Conservation (phyloP, 805 yeast genomes). For the Jamesozyma gamospora region DNA sequence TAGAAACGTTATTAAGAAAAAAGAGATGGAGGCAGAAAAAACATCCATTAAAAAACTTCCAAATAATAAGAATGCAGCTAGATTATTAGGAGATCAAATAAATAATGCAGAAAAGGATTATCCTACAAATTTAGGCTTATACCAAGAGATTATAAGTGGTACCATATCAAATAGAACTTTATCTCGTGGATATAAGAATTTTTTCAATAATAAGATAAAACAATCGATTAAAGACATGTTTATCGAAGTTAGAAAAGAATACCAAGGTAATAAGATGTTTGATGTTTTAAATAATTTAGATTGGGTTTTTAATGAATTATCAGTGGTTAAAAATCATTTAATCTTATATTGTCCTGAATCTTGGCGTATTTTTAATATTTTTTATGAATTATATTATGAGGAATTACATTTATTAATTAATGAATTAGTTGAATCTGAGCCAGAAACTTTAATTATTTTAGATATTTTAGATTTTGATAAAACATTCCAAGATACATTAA, state of each 20-base stretch:
- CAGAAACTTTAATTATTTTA: constrained; percentile 68
- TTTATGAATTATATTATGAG: constrained; percentile 56
- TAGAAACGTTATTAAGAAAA: constrained; percentile 25
- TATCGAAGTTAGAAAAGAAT: constrained; percentile 44
- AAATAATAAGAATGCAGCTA: constrained; percentile 9
- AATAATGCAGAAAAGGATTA: constrained; percentile 10
- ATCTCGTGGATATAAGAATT: constrained; percentile 50
- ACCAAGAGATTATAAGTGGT: constrained; percentile 34
- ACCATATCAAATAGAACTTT: constrained; percentile 34
- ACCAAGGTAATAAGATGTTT: constrained; percentile 39
- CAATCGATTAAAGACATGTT: constrained; percentile 59
- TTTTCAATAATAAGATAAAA: constrained; percentile 50
- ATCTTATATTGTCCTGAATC: constrained; percentile 51
- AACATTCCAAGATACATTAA: constrained; percentile 47
- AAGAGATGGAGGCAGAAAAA: constrained; percentile 23
- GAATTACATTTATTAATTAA: constrained; percentile 56
- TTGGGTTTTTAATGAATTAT: constrained; percentile 77
- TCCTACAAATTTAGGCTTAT: constrained; percentile 26
- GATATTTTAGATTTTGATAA: constrained; percentile 70
- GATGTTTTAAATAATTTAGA: constrained; percentile 59
- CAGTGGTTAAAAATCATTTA: constrained; percentile 52
- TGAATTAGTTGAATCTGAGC: constrained; percentile 56
- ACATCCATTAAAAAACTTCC: constrained; percentile 23
- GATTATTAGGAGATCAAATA: constrained; percentile 7
- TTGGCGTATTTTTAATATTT: constrained; percentile 63